Conservation (phyloP, 768 basidiomycete species). For the Dioszegia crocea region DNA sequence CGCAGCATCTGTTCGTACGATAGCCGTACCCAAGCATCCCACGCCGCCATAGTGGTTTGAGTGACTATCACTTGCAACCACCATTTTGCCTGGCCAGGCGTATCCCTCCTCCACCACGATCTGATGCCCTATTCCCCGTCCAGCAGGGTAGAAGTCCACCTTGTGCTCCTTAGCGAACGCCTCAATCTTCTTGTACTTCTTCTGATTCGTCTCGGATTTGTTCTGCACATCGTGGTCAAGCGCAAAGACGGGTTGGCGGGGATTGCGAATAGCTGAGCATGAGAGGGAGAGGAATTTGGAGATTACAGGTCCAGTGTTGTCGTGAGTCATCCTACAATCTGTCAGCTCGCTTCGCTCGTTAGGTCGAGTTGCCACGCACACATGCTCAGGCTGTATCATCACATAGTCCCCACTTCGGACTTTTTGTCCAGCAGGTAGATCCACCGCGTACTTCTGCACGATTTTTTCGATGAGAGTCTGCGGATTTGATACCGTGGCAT, state of each 20-base stretch:
- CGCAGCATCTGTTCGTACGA: constrained; percentile 66
- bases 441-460: constrained; percentile 95
- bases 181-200: constrained; percentile 89
- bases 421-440: constrained; percentile 67
- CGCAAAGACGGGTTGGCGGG: constrained; percentile 85
- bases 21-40: constrained; percentile 93
- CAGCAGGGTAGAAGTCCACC: constrained; percentile 95
- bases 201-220: constrained; percentile 78
- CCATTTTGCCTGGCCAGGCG: constrained; percentile 90
- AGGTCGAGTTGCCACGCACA: constrained; percentile 50
- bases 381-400: constrained; percentile 97
- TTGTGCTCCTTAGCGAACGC: constrained; percentile 76
- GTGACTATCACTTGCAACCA: constrained; percentile 93
- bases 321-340: constrained; percentile 53
- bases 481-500: constrained; percentile 39
- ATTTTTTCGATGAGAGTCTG: constrained; percentile 97
- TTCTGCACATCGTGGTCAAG: constrained; percentile 99
- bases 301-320: constrained; percentile 97
- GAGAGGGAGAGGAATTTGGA: constrained; percentile 96
- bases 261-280: constrained; percentile 73
- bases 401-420: constrained; percentile 98
- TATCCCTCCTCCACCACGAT: constrained; percentile 97
- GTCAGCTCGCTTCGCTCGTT: not conserved
- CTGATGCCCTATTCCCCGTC: constrained; percentile 96
- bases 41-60: constrained; percentile 99